Conservation (phyloP, 169 alveolate genomes). For the Plasmodium vivax region DNA sequence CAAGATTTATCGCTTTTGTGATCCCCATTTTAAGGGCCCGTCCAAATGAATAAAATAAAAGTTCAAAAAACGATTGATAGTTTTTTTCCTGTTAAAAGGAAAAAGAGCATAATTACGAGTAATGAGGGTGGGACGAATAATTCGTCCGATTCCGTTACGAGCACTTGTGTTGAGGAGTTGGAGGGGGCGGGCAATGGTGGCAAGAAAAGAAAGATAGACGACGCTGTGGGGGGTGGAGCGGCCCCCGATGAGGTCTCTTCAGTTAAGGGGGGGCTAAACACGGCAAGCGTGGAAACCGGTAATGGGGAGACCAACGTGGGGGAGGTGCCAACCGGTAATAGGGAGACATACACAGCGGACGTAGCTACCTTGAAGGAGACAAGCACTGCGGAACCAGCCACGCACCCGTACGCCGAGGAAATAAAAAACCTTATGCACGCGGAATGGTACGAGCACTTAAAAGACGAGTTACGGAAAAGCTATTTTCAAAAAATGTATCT, state of each 20-base stretch:
- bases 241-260: background rate
- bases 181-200: constrained; percentile 5
- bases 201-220: constrained; percentile 26
- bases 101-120: constrained; percentile 8
- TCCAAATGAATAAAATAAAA: constrained; percentile 37
- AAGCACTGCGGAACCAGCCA: background rate
- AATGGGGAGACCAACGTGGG: background rate
- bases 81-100: constrained; percentile 44
- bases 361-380: background rate
- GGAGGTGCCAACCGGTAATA: background rate
- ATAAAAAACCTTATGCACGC: constrained; percentile 72
- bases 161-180: constrained; percentile 5
- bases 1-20: background rate
- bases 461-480: constrained; percentile 81
- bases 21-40: background rate
- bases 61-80: constrained; percentile 60
- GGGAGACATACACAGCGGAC: background rate
- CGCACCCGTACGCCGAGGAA: constrained; percentile 30
- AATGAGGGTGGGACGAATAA: background rate
- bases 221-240: background rate
- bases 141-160: background rate
- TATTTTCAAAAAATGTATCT: constrained; percentile 84
- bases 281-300: background rate
- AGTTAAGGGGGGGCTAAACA: background rate
- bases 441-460: constrained; percentile 81